phyloP scores from a whole-genome alignment of 2,329 filamentous ascomycete species.

The Ophiocordyceps camponoti-saundersi region DNA sequence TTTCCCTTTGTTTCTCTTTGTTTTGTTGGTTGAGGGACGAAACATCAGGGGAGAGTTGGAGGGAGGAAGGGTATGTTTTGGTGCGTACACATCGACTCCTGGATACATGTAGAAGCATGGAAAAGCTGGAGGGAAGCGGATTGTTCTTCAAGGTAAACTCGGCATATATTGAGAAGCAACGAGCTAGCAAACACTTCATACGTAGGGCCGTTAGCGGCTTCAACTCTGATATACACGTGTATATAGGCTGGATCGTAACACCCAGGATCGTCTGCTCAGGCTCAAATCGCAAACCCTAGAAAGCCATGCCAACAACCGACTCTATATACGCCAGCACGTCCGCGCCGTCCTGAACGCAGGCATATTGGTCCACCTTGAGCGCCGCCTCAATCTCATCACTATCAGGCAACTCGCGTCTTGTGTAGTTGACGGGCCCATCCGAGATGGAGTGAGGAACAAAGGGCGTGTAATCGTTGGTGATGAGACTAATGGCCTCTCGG shows the following conservation, averaged over 20 bases:
- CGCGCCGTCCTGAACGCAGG: background rate
- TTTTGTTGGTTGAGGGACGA: background rate
- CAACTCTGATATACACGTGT: no score
- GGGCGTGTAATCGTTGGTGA: background rate
- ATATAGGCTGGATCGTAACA: no score
- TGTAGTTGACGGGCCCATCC: conserved; percentile 1
- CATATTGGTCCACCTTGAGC: background rate
- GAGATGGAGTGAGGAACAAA: conserved; percentile 2
- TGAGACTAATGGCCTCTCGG: conserved; percentile 1
- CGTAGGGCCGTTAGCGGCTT: no score
- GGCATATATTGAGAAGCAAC: no score
- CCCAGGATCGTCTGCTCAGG: no score
- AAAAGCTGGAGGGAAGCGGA: no score
- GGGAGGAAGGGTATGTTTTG: no score
- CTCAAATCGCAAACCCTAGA: background rate
- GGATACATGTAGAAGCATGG: no score
- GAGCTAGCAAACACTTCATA: no score
- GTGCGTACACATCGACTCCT: no score
- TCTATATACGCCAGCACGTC: background rate
- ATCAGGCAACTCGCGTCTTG: background rate
- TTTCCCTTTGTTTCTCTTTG: background rate
- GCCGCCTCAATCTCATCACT: conserved; percentile 1
- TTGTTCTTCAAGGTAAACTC: no score
- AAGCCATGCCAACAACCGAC: background rate
- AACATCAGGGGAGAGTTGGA: background rate